Conservation (phyloP, 805 yeast species). For the Diddensiella transvaalensis region DNA sequence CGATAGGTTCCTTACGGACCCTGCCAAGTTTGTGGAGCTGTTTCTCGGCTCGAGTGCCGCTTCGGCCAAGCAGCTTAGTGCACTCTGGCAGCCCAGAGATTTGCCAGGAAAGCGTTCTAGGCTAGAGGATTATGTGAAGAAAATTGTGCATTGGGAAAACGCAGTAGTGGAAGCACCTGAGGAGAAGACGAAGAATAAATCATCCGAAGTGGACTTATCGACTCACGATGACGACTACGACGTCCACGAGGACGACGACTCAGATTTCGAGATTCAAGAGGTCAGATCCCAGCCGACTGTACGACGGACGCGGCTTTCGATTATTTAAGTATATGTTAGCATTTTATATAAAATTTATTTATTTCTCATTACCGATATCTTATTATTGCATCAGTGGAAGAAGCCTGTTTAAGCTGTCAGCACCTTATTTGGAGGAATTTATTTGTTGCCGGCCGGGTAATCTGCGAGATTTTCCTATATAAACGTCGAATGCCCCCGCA, state of each 20-base stretch:
- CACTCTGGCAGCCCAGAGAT: not conserved
- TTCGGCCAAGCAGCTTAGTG: constrained; percentile 5
- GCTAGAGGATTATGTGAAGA: not conserved
- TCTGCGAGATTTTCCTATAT: not conserved
- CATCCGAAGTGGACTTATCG: no score
- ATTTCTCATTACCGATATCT: no score
- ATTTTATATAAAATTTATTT: no score
- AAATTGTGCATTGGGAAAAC: not conserved
- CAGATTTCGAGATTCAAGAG: no score
- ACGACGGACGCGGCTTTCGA: no score
- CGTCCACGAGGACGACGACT: not conserved
- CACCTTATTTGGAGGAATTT: no score
- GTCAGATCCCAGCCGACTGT: no score
- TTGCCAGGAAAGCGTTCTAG: not conserved
- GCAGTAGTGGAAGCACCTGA: not conserved
- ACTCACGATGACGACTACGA: not conserved
- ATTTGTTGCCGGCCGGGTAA: no score
- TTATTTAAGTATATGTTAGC: no score
- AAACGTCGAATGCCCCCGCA: not conserved
- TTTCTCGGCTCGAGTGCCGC: constrained; percentile 13
- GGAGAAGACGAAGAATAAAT: no score
- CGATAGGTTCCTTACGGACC: constrained; percentile 30
- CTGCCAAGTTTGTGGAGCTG: constrained; percentile 24
- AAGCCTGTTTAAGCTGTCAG: no score
- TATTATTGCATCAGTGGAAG: no score